Evolutionary conservation across 2,329 filamentous ascomycete genomes (phyloP).

Genomic region (Elsinoe perseae): DNA sequence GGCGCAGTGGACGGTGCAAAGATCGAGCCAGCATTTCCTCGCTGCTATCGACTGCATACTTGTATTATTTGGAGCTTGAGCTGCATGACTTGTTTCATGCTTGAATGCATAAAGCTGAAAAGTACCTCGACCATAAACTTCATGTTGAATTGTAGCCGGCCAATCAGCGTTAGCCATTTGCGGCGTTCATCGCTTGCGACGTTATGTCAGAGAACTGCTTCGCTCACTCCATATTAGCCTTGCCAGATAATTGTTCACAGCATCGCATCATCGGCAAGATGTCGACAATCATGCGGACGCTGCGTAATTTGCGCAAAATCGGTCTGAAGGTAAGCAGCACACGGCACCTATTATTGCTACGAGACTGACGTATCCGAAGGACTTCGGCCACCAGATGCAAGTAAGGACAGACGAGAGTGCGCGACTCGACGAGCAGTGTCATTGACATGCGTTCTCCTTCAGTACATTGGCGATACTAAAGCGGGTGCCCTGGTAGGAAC

Average conservation of each 20-base stretch:
- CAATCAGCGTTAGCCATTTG: constrained; percentile 14
- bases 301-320: constrained; percentile 78
- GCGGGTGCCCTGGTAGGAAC: constrained; percentile 74
- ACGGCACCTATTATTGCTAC: constrained; percentile 18
- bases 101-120: too few species aligned
- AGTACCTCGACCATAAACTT: too few species aligned
- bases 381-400: constrained; percentile 87
- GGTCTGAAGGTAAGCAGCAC: constrained; percentile 67
- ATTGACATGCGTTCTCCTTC: constrained; percentile 20
- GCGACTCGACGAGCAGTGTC: constrained; percentile 22
- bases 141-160: too few species aligned
- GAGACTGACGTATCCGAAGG: constrained; percentile 47
- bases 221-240: not conserved
- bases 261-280: constrained; percentile 46
- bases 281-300: constrained; percentile 83
- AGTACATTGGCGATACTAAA: constrained; percentile 73
- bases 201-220: not conserved
- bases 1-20: not conserved
- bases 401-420: constrained; percentile 44
- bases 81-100: not conserved
- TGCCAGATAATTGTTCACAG: not conserved
- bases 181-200: not conserved
- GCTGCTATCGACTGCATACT: not conserved
- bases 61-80: not conserved
- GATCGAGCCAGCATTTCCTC: not conserved